Evolutionary conservation across 805 yeast species (phyloP), one percentile per base, ranked within the genome.

Genomic region (Komagataella pastoris): DNA sequence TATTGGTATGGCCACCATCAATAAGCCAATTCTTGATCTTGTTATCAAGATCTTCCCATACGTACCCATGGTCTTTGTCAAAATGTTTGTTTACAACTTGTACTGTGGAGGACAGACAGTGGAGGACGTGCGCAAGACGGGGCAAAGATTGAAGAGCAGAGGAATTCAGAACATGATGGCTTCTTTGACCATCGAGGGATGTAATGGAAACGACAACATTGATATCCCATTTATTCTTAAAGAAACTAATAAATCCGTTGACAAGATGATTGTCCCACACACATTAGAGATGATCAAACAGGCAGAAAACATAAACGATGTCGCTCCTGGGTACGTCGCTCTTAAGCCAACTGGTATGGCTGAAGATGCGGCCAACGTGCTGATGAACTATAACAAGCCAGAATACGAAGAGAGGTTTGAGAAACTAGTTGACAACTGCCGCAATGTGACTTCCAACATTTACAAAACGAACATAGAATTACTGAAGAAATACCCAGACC

Each of bases 81-180:
- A 81, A 66, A 67, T 78, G 46, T 72, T 88, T 55, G 87, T 90
- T 17, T 89, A 86, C 64, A 84, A 84, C 54, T 75, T 87, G 54
- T 90, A 91, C 69, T 85, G 95, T 63, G 98, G 98, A 45, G 98
- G 98, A 53, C 91, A 86, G 59, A 79, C 77, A 54, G 75, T 83
- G 52, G 66, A 67, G 8, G 85, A 89, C 56, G 93, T 90, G 12
- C 71, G 79, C 51, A 64, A 71, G 52, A 85, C 96, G 3, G 96
- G 95, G 51, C 69, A 73, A 52, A 71, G 79, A 53, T 73, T 90
- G 57, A 72, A 79, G 51, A 65, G 75, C 50, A 75, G 95, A 54
- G 95, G 96, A 7, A 85, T 89, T 61, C 80, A 86, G 58, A 91
- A 90, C 71, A 88, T 90, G 95, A 88, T 90, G 96, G 71, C 90